Conservation (phyloP, 2,329 filamentous ascomycete genomes). For the Cladobotryum mycophilum region DNA sequence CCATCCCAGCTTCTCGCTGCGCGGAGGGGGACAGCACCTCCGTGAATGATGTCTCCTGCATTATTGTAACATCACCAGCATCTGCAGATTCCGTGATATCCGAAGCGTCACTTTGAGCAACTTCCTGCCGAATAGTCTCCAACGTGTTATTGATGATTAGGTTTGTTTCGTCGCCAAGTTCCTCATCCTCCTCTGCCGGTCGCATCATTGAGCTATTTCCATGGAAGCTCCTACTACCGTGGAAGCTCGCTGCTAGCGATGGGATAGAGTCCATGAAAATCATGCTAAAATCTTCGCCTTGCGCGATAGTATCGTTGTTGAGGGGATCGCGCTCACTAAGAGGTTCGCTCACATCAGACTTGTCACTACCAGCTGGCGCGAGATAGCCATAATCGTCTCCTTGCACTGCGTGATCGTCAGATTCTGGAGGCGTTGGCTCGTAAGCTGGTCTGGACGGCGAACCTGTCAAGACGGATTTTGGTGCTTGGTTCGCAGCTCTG, state of each 20-base stretch:
- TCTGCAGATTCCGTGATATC: slow-evolving; percentile 10
- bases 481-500: slow-evolving; percentile 17
- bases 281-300: slow-evolving; percentile 54
- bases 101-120: slow-evolving; percentile 12
- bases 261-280: slow-evolving; percentile 51
- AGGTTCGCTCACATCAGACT: slow-evolving; percentile 28
- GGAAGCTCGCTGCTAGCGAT: slow-evolving; percentile 39
- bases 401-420: slow-evolving; percentile 15
- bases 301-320: slow-evolving; percentile 37
- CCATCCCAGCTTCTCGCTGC: slow-evolving; percentile 4
- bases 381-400: slow-evolving; percentile 23
- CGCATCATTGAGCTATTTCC: slow-evolving; percentile 26
- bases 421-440: slow-evolving; percentile 7
- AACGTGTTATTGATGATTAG: slow-evolving; percentile 51
- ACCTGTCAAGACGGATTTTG: slow-evolving; percentile 4
- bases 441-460: slow-evolving; percentile 5
- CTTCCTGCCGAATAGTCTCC: slow-evolving; percentile 39
- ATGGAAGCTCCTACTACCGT: not conserved
- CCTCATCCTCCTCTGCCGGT: slow-evolving; percentile 27
- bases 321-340: slow-evolving; percentile 16
- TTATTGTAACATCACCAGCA: not conserved
- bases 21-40: slow-evolving; percentile 1
- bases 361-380: slow-evolving; percentile 26
- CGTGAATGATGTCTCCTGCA: not conserved
- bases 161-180: slow-evolving; percentile 51